Percentiles rank a stretch among this genome's conserved stretches.
Evolutionary conservation across 2,329 filamentous ascomycete genomes (phyloP).

Genomic region (Neophaeococcomyces aloes): DNA sequence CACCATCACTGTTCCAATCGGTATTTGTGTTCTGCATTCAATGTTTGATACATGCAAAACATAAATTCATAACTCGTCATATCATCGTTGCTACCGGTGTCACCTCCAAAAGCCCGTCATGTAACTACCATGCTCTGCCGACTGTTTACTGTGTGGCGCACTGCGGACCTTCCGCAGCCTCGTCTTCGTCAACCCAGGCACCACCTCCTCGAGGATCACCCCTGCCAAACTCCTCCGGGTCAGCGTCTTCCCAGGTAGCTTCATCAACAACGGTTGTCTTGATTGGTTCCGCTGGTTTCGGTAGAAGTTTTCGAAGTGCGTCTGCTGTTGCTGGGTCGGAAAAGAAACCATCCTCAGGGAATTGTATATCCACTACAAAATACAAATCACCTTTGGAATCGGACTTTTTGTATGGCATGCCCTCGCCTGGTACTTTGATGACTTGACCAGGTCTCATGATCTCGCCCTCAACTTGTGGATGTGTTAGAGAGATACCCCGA

Average conservation of each 20-base stretch:
- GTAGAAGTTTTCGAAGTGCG: conserved; percentile 65
- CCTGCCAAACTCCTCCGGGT: conserved; percentile 59
- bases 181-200: conserved; percentile 41
- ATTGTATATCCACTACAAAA: conserved; percentile 72
- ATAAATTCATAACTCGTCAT: conserved; percentile 8
- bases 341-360: conserved; percentile 80
- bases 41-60: background rate
- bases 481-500: conserved; percentile 70
- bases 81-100: too few relatives aligned
- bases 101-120: too few relatives aligned
- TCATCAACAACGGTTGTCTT: conserved; percentile 71
- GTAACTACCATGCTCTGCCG: too few relatives aligned
- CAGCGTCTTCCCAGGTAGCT: conserved; percentile 72
- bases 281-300: conserved; percentile 51
- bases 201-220: conserved; percentile 33
- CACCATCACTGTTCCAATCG: background rate
- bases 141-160: conserved; percentile 41
- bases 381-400: conserved; percentile 81
- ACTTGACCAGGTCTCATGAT: conserved; percentile 74
- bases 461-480: conserved; percentile 66
- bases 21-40: background rate
- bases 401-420: conserved; percentile 85
- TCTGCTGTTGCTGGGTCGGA: conserved; percentile 55
- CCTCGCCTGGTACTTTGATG: conserved; percentile 76
- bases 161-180: conserved; percentile 36